Conservation (phyloP, 768 basidiomycete genomes). For the Tylopilus cervinicoccineus region DNA sequence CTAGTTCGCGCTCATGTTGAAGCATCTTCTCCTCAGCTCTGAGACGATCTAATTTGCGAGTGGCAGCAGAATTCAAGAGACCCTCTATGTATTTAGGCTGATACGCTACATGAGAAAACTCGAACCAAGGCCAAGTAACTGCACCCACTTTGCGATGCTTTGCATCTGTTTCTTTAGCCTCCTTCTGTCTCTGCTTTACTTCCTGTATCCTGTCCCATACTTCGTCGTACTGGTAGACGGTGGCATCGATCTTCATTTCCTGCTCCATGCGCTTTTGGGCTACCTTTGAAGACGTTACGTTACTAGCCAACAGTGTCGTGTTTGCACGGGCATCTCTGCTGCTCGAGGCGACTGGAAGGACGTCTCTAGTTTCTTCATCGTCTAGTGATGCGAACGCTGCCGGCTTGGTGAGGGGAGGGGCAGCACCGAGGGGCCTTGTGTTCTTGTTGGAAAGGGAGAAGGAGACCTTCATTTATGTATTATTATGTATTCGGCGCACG, state of each 20-base stretch:
- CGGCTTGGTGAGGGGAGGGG: constrained; percentile 53
- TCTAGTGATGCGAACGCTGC: constrained; percentile 60
- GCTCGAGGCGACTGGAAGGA: constrained; percentile 41
- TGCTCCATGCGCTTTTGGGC: constrained; percentile 70
- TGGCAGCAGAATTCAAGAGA: constrained; percentile 77
- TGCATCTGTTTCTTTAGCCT: constrained; percentile 69
- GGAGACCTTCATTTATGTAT: constrained; percentile 73
- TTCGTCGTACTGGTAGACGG: constrained; percentile 93
- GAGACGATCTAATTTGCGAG: constrained; percentile 81
- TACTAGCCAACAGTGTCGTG: constrained; percentile 55
- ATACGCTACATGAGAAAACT: constrained; percentile 11
- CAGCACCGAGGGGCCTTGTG: constrained; percentile 52
- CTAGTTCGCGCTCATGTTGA: constrained; percentile 84
- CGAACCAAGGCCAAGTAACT: not conserved
- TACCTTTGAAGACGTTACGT: constrained; percentile 57
- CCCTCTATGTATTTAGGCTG: constrained; percentile 92
- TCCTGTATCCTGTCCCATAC: constrained; percentile 96
- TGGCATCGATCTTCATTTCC: constrained; percentile 74
- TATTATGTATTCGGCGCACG: constrained; percentile 29
- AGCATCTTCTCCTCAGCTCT: constrained; percentile 98
- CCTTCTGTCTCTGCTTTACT: constrained; percentile 70
- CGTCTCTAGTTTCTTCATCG: constrained; percentile 57
- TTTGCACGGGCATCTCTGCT: constrained; percentile 42
- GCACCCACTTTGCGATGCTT: constrained; percentile 71
- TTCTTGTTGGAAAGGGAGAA: constrained; percentile 65